Conservation (phyloP, 2,329 filamentous ascomycete species). For the Colletotrichum chrysophilum region DNA sequence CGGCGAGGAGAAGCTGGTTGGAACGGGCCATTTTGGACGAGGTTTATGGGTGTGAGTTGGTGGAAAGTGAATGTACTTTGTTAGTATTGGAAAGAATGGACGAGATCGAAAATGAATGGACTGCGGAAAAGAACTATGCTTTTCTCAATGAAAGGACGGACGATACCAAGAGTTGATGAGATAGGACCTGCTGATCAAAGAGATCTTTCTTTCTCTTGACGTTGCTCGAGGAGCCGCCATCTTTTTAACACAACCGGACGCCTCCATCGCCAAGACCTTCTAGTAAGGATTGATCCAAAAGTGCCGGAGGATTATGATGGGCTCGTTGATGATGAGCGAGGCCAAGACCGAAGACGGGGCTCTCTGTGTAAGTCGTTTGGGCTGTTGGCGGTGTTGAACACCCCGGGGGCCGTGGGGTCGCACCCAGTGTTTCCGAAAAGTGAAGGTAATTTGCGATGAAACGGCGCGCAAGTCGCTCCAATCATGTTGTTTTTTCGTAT, state of each 20-base stretch:
- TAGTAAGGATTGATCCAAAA: not conserved
- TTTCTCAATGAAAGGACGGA: not conserved
- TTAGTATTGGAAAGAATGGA: not conserved
- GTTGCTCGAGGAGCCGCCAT: not conserved
- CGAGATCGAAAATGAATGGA: not conserved
- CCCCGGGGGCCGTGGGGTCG: not conserved
- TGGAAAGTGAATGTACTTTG: not conserved
- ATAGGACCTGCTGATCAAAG: not conserved
- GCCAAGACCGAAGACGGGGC: not conserved
- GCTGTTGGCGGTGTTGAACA: not conserved
- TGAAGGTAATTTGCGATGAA: constrained; percentile 3
- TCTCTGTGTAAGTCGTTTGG: not conserved
- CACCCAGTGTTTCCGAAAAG: not conserved
- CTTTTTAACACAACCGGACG: not conserved
- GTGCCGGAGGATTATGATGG: not conserved
- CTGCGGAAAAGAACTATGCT: not conserved
- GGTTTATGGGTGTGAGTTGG: not conserved
- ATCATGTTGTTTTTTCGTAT: not conserved
- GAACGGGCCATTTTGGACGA: constrained; percentile 5
- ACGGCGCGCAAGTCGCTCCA: not conserved
- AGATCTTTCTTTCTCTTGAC: not conserved
- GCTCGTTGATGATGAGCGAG: not conserved
- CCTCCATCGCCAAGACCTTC: not conserved
- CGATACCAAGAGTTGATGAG: not conserved
- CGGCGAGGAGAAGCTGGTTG: constrained; percentile 5